Base-by-base conservation (phyloP, 2,329 filamentous ascomycete genomes). In the Didymella exigua region DNA sequence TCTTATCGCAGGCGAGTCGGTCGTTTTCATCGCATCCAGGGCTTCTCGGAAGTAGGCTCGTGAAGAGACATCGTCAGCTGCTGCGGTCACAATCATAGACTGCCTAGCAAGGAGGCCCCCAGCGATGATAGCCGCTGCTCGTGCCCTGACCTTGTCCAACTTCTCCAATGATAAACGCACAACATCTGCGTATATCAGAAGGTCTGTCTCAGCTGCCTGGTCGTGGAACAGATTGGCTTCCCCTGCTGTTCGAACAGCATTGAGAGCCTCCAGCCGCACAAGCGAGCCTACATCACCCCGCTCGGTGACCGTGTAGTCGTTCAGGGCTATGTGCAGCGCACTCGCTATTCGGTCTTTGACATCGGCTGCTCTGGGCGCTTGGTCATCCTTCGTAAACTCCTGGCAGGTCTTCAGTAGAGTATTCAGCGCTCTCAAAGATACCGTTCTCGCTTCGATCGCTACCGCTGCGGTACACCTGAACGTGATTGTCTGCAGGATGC, bases 241-340 rank as follows among this genome's bases (percentile, higher is more conserved):
- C 67, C 71, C 76, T 6, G 70, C 72, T 29, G 69, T 70, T 76
- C 83, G 86, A 1, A 91, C 79, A 2, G 85, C 86, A 56, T 84
- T 82, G 11, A 97, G 82, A 21, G 91, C 93, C 72, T 93, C 89
- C 5, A 93, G 79, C 3, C 95, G 84, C 4, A 96, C 89, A 47
- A 93, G 84, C 0, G 93, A 96, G 5, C 95, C 95, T 43, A 98
- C 84, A 68, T 99, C 95, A 14, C 95, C 95, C 52, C 92, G 83
- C 13, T 93, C 88, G 62, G 91, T 93, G 3, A 91, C 93, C 0
- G 91, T 96, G 69, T 98, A 98, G 71, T 99, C 93, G 61, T 93
- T 89, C 24, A 99, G 76, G 0, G 88, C 77, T 24, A 67, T 65
- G 24, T 73, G 68, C 6, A 77, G 53, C 6, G 74, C 73, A 21